Percentiles rank a stretch among this genome's conserved stretches.
phyloP scores from a whole-genome alignment of 2,329 filamentous ascomycete species.

The Colletotrichum musae region DNA sequence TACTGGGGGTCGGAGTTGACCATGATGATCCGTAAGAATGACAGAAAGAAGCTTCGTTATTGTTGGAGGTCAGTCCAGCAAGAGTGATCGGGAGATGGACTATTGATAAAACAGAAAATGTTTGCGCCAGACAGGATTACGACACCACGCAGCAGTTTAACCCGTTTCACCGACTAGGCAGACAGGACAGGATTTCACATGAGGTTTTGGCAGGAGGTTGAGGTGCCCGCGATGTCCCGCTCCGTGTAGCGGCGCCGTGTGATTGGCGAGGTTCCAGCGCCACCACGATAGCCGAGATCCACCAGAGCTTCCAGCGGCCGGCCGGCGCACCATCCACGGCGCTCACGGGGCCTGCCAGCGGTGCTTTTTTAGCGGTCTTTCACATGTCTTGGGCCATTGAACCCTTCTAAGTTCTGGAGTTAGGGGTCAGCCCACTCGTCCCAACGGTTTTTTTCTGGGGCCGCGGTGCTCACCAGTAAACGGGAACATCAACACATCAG shows the following conservation, averaged over 20 bases:
- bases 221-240: slow-evolving; percentile 34
- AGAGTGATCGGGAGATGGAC: not conserved
- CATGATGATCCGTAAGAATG: slow-evolving; percentile 34
- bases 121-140: not conserved
- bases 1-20: slow-evolving; percentile 44
- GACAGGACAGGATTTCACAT: slow-evolving; percentile 30
- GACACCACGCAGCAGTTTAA: slow-evolving; percentile 1
- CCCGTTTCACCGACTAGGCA: slow-evolving; percentile 37
- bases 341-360: slow-evolving; percentile 26
- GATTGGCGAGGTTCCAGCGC: slow-evolving; percentile 41
- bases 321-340: slow-evolving; percentile 29
- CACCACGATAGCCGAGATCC: slow-evolving; percentile 40
- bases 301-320: slow-evolving; percentile 37
- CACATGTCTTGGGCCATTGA: not conserved
- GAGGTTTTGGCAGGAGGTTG: slow-evolving; percentile 19
- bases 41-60: not conserved
- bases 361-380: not conserved
- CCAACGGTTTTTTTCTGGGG: slow-evolving; percentile 27
- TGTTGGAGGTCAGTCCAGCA: too few species aligned
- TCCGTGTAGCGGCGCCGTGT: slow-evolving; percentile 35
- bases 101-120: slow-evolving; percentile 10
- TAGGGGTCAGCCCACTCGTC: slow-evolving; percentile 9
- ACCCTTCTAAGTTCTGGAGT: too few species aligned
- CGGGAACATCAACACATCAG: slow-evolving; percentile 26
- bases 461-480: not conserved